Percentiles rank a stretch among this genome's conserved stretches.
phyloP scores from a whole-genome alignment of 2,329 filamentous ascomycete species.

The Pezicula radicicola region DNA sequence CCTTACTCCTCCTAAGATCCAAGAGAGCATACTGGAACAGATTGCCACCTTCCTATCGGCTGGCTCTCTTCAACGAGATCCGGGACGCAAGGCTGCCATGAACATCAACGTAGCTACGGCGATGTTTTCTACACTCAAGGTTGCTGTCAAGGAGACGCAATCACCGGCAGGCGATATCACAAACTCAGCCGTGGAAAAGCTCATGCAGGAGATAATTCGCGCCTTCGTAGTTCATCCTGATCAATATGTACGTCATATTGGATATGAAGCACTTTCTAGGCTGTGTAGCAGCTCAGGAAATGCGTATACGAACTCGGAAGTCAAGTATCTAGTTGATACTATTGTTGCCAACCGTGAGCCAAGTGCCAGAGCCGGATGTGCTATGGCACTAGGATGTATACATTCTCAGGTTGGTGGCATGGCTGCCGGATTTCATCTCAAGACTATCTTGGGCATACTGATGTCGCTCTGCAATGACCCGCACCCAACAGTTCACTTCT shows the following conservation, averaged over 20 bases:
- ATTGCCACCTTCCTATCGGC: conserved; percentile 86
- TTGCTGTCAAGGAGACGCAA: conserved; percentile 76
- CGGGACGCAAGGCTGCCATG: conserved; percentile 85
- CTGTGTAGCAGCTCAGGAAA: conserved; percentile 79
- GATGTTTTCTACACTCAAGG: conserved; percentile 75
- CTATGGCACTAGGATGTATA: conserved; percentile 88
- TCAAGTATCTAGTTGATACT: conserved; percentile 89
- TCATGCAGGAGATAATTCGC: conserved; percentile 72
- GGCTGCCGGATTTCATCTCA: conserved; percentile 93
- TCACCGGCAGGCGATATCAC: conserved; percentile 72
- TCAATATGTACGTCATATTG: conserved; percentile 79
- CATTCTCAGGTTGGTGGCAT: conserved; percentile 96
- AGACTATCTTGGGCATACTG: conserved; percentile 95
- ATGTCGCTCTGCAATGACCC: conserved; percentile 97
- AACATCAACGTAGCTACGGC: conserved; percentile 86
- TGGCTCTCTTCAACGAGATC: conserved; percentile 75
- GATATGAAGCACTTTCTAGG: conserved; percentile 80
- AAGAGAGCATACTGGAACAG: conserved; percentile 94
- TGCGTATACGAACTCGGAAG: conserved; percentile 81
- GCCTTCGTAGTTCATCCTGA: conserved; percentile 80
- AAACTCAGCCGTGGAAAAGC: conserved; percentile 72
- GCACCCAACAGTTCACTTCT: conserved; percentile 93
- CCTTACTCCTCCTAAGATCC: conserved; percentile 83
- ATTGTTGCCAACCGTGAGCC: conserved; percentile 94
- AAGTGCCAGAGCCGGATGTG: conserved; percentile 88